Evolutionary conservation across 805 yeast species (phyloP), one percentile per base, ranked within the genome.

Genomic region (Saturnispora kantuleensis): DNA sequence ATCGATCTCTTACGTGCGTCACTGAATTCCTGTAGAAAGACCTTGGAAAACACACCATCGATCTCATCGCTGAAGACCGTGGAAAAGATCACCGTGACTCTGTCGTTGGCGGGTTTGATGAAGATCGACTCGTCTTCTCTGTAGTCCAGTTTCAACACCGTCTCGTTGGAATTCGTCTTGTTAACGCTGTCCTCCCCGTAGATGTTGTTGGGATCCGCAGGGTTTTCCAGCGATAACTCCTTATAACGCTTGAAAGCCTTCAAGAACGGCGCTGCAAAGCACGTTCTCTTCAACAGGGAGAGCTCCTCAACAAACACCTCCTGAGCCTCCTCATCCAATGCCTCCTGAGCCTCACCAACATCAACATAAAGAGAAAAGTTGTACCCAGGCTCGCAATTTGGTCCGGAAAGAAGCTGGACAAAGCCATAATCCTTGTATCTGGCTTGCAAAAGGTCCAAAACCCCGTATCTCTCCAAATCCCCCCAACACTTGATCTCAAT

Each of bases 61-160:
- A 97, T 93, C 64, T 93, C 97, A 65, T 93, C 99, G 59, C 85
- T 83, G 73, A 93, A 93, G 18, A 87, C 72, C 4, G 97, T 93
- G 40, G 95, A 86, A 66, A 93, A 93, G 39, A 93, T 84, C 34
- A 90, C 97, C 1, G 99, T 93, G 44, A 93, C 96, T 64, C 99
- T 81, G 65, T 93, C 99, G 59, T 82, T 86, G 31, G 94, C 79
- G 4, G 99, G 95, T 63, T 82, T 81, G 58, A 93, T 79, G 62
- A 77, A 93, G 57, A 93, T 87, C 46, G 88, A 76, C 64, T 93
- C 99, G 55, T 84, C 87, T 46, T 93, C 97, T 59, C 99, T 81
- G 67, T 93, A 90, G 62, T 83, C 79, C 46, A 93, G 71, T 17
- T 76, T 74, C 66, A 81, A 70, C 3, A 81, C 82, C 42, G 74